phyloP scores from a whole-genome alignment of 768 basidiomycete genomes.

The Termitomyces sp. region DNA sequence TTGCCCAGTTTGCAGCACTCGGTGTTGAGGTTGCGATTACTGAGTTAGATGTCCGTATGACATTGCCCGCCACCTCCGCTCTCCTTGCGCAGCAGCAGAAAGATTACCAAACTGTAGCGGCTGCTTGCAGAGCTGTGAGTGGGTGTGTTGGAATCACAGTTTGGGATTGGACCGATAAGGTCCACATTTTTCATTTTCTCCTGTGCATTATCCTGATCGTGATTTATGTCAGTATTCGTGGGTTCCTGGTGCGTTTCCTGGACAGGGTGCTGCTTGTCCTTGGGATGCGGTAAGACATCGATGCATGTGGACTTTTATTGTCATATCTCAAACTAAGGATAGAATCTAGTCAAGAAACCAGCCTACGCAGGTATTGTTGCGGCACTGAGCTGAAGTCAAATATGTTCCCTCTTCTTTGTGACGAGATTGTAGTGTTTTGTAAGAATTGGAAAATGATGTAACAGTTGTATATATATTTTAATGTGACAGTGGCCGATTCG shows the following conservation, averaged over 20 bases:
- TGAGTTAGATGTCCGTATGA: slow-evolving; percentile 62
- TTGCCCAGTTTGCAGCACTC: slow-evolving; percentile 48
- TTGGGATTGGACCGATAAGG: slow-evolving; percentile 34
- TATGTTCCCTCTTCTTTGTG: too few species aligned
- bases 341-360: slow-evolving; percentile 38
- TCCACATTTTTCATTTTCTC: neutral
- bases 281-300: slow-evolving; percentile 27
- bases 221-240: slow-evolving; percentile 27
- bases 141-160: slow-evolving; percentile 39
- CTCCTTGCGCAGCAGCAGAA: slow-evolving; percentile 47
- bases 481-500: too few species aligned
- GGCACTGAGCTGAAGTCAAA: slow-evolving; percentile 7
- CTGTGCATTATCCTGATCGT: neutral
- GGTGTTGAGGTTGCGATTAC: slow-evolving; percentile 67
- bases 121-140: slow-evolving; percentile 42
- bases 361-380: slow-evolving; percentile 41
- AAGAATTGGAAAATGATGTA: neutral
- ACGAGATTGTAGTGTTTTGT: neutral
- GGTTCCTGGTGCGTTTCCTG: slow-evolving; percentile 30
- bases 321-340: neutral
- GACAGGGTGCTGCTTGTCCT: slow-evolving; percentile 31
- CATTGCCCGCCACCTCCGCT: slow-evolving; percentile 41
- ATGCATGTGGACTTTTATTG: neutral
- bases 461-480: too few species aligned
- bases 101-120: slow-evolving; percentile 52